Conservation (phyloP, 306 rosid genomes). For the Datisca glomerata region DNA sequence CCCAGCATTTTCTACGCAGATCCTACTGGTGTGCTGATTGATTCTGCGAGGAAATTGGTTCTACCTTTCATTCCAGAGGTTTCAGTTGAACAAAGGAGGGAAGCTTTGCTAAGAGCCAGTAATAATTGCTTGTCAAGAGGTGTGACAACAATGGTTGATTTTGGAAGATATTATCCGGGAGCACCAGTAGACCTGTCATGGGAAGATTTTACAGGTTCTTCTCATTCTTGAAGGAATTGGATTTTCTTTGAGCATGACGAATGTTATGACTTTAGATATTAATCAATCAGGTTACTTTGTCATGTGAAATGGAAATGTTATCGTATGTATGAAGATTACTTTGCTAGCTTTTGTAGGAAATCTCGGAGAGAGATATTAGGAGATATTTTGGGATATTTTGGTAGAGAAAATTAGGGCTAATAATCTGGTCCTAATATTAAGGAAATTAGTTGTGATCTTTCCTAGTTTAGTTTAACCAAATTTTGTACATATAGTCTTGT, state of each 20-base stretch:
- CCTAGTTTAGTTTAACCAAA: too few species aligned
- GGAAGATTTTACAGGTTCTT: constrained; percentile 80
- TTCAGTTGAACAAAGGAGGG: constrained; percentile 63
- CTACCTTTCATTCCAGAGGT: constrained; percentile 42
- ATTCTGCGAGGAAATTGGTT: constrained; percentile 50
- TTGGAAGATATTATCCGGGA: constrained; percentile 78
- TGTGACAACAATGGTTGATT: constrained; percentile 80
- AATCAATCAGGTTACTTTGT: too few species aligned
- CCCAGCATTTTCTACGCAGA: constrained; percentile 29
- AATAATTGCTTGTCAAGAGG: constrained; percentile 51
- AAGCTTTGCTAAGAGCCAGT: constrained; percentile 67
- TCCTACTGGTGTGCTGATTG: constrained; percentile 68
- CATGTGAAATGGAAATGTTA: too few species aligned
- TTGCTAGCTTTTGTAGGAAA: too few species aligned
- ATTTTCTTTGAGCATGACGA: not conserved
- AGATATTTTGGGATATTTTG: too few species aligned
- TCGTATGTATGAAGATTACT: too few species aligned
- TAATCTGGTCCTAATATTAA: too few species aligned
- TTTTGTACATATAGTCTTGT: too few species aligned
- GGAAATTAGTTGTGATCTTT: too few species aligned
- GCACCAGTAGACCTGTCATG: constrained; percentile 41
- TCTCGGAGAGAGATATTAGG: too few species aligned
- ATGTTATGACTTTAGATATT: too few species aligned
- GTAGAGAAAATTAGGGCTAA: too few species aligned
- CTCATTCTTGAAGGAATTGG: not conserved